These are phyloP conservation scores for Thraustochytrium striatum DNA, from an alignment of 352 stramenopile species.

Conservation along the genomic window DNA sequence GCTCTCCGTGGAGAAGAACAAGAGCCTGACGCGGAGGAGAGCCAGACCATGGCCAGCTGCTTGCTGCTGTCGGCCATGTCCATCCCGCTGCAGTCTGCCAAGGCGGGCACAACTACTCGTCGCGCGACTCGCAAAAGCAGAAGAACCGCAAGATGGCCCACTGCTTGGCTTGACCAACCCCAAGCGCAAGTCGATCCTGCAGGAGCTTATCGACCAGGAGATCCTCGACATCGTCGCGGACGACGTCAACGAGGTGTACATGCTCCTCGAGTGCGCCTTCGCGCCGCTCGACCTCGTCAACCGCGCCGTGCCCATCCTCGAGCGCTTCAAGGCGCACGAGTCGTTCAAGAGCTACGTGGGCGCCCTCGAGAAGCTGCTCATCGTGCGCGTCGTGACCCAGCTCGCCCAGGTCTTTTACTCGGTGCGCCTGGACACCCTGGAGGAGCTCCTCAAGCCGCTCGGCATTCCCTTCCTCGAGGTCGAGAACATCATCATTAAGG, in stretches of 20 bases:
- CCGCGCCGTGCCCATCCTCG: slow-evolving; percentile 47
- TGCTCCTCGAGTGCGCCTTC: slow-evolving; percentile 66
- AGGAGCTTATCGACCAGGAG: slow-evolving; percentile 74
- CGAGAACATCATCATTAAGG: slow-evolving; percentile 58
- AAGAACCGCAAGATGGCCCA: slow-evolving; percentile 88
- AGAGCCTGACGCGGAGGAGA: slow-evolving; percentile 73
- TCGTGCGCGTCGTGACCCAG: slow-evolving; percentile 47
- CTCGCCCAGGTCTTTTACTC: slow-evolving; percentile 50
- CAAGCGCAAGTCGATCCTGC: slow-evolving; percentile 80
- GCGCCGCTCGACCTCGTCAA: slow-evolving; percentile 71
- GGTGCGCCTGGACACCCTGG: slow-evolving; percentile 59
- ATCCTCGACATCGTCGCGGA: slow-evolving; percentile 62
- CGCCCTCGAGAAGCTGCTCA: slow-evolving; percentile 46
- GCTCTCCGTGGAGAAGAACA: slow-evolving; percentile 78
- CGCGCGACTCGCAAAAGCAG: slow-evolving; percentile 63
- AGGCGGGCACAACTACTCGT: slow-evolving; percentile 27
- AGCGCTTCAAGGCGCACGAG: slow-evolving; percentile 4
- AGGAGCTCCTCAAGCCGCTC: slow-evolving; percentile 67
- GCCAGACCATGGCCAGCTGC: slow-evolving; percentile 74
- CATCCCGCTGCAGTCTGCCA: slow-evolving; percentile 65
- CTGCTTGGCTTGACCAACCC: slow-evolving; percentile 84
- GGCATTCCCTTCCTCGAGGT: slow-evolving; percentile 61
- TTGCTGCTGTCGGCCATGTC: slow-evolving; percentile 87
- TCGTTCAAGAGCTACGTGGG: slow-evolving; percentile 43
- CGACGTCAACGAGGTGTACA: slow-evolving; percentile 65